Percentiles rank a stretch among this genome's conserved stretches.
Conservation (phyloP, 169 alveolate genomes). For the Plasmodium fragile region DNA sequence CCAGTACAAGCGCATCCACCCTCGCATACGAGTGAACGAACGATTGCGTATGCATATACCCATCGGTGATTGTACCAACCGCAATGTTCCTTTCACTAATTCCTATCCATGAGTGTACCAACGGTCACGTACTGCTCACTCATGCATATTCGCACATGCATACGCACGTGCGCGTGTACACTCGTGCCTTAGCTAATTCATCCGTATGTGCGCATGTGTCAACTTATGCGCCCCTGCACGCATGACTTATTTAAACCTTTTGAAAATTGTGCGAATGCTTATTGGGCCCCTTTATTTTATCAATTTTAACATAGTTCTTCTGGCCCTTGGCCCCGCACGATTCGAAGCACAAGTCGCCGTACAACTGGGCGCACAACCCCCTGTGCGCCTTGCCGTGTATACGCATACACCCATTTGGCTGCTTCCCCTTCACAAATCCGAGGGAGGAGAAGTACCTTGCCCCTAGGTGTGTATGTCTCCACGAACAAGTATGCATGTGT, state of each 20-base stretch:
- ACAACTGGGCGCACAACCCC: background rate
- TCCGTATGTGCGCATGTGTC: background rate
- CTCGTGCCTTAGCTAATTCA: background rate
- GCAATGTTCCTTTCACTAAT: background rate
- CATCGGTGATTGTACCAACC: background rate
- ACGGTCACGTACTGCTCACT: background rate
- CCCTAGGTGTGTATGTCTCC: background rate
- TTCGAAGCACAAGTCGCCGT: background rate
- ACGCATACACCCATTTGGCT: background rate
- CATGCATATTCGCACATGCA: background rate
- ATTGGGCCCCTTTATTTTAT: background rate
- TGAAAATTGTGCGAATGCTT: background rate
- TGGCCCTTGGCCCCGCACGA: background rate
- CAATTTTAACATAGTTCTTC: background rate
- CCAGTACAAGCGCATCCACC: background rate
- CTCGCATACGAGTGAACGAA: background rate
- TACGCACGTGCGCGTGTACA: background rate
- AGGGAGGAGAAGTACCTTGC: background rate
- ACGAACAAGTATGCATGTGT: background rate
- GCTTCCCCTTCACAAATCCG: background rate
- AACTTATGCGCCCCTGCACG: background rate
- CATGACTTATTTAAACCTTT: background rate
- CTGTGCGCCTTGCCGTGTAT: background rate
- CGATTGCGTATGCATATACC: background rate
- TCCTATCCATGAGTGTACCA: background rate